These are phyloP conservation scores for Schizophyllum amplum DNA, from an alignment of 1,284 basidiomycete genomes.

Conservation along the genomic window DNA sequence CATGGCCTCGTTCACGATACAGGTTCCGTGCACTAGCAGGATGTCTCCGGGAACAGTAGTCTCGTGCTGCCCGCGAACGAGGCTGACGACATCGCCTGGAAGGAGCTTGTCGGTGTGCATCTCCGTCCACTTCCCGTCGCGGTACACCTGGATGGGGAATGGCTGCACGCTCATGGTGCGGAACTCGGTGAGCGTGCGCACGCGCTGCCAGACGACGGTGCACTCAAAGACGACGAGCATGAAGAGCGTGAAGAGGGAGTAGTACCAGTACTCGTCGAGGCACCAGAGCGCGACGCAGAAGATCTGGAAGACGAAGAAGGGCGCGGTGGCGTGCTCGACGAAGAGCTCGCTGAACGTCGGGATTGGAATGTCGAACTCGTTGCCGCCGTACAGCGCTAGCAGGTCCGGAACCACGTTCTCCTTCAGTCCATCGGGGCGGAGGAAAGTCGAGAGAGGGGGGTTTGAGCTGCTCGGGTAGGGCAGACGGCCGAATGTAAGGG, in stretches of 20 bases:
- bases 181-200: conserved; percentile 88
- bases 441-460: conserved; percentile 68
- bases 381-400: conserved; percentile 72
- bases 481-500: conserved; percentile 70
- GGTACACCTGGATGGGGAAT: conserved; percentile 75
- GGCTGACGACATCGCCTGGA: conserved; percentile 85
- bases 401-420: conserved; percentile 36
- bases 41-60: conserved; percentile 89
- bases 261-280: conserved; percentile 97
- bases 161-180: conserved; percentile 91
- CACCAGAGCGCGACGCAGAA: conserved; percentile 96
- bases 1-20: conserved; percentile 97
- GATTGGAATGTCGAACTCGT: conserved; percentile 93
- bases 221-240: conserved; percentile 97
- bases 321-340: conserved; percentile 81
- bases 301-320: conserved; percentile 95
- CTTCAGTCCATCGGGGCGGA: conserved; percentile 41
- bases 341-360: conserved; percentile 88
- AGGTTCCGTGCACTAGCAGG: conserved; percentile 79
- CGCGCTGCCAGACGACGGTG: conserved; percentile 94
- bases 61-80: conserved; percentile 74
- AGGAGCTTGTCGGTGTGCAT: conserved; percentile 80
- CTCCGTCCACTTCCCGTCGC: conserved; percentile 74
- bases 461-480: conserved; percentile 82
- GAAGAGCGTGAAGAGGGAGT: conserved; percentile 92